Conservation (phyloP, 495 filamentous ascomycete genomes). For the Amphirosellinia nigrospora region DNA sequence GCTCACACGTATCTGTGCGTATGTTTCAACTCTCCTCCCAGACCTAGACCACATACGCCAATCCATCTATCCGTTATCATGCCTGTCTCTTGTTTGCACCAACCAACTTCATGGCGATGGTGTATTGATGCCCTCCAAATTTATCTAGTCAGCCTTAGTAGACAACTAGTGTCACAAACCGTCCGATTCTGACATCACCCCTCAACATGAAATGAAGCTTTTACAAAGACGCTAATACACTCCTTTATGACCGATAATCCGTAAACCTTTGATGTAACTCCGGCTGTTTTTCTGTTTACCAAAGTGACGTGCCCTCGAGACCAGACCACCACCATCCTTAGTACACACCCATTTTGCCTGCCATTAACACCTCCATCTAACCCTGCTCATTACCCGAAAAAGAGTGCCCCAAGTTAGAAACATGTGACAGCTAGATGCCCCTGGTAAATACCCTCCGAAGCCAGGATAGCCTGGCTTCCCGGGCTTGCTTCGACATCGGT, state of each 20-base stretch:
- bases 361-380: constrained; percentile 2
- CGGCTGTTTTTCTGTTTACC: not conserved
- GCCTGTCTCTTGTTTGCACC: not conserved
- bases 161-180: constrained; percentile 1
- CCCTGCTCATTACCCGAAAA: constrained; percentile 13
- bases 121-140: not conserved
- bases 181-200: not conserved
- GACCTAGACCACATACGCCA: not conserved
- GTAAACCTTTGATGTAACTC: constrained; percentile 18
- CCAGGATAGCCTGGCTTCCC: constrained; percentile 40
- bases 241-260: constrained; percentile 1
- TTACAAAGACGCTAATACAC: constrained; percentile 4
- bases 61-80: constrained; percentile 3
- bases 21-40: constrained; percentile 9
- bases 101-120: constrained; percentile 7
- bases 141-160: constrained; percentile 7
- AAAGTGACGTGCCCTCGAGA: constrained; percentile 2
- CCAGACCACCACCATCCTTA: not conserved
- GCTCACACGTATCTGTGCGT: constrained; percentile 16
- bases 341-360: constrained; percentile 11
- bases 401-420: not conserved
- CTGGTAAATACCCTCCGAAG: constrained; percentile 37
- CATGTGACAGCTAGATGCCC: not conserved
- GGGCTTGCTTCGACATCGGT: constrained; percentile 39
- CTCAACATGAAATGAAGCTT: not conserved